Evolutionary conservation across 1,284 basidiomycete species (phyloP), one percentile per base, ranked within the genome.

Genomic region (Tilletia indica): DNA sequence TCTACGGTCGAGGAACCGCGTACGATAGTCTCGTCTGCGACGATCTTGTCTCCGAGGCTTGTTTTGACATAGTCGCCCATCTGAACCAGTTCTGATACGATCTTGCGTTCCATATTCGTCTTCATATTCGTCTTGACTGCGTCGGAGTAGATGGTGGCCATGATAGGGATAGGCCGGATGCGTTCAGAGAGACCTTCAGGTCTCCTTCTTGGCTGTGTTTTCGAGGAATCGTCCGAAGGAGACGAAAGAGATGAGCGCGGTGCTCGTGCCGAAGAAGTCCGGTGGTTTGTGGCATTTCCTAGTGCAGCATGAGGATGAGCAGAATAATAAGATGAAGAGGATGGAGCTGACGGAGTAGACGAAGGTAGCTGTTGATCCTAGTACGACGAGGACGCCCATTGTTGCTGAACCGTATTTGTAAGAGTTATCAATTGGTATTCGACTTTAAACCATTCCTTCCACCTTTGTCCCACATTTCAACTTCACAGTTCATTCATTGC

Each of bases 211-310:
- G 51, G 97, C 97, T 68, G 91, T 89, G 85, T 97, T 99, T 86
- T 99, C 97, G 69, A 99, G 89, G 86, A 92, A 97, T 51, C 97
- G 90, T 0, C 96, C 97, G 42, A 99, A 89, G 3, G 93, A 94
- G 78, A 98, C 93, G 83, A 99, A 99, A 85, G 91, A 94, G 88
- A 99, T 92, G 72, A 99, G 87, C 97, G 99, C 99, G 19, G 95
- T 97, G 80, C 93, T 95, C 1, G 97, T 99, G 86, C 99, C 97
- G 86, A 99, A 99, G 87, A 98, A 99, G 42, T 94, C 90, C 82
- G 92, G 89, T 0, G 97, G 96, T 48, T 89, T 90, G 82, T 89
- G 92, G 70, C 89, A 88, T 0, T 89, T 87, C 4, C 76, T 77
- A 5, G 14, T 67, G 36, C 3, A 49, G 34, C 45, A 70, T 72